phyloP scores from a whole-genome alignment of 805 yeast species.

The Yarrowia bubula region DNA sequence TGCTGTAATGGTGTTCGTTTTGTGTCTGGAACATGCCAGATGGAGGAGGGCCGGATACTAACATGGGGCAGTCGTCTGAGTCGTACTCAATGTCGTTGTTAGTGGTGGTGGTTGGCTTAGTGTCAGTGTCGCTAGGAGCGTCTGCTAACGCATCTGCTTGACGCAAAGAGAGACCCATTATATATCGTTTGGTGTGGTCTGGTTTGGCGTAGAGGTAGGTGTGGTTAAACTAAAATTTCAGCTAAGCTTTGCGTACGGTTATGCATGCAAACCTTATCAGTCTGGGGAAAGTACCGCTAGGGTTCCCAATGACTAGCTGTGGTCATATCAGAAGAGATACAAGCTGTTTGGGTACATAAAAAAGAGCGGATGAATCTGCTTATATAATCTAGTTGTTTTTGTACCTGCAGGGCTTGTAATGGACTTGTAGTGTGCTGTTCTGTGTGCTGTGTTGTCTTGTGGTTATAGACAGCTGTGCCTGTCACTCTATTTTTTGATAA shows the following conservation, averaged over 20 bases:
- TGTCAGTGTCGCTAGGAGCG: background rate
- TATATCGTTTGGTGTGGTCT: too few relatives aligned
- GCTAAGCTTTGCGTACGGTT: constrained; percentile 11
- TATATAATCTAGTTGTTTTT: too few relatives aligned
- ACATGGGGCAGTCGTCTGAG: constrained; percentile 23
- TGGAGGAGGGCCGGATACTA: constrained; percentile 13
- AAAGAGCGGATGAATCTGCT: too few relatives aligned
- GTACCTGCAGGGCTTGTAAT: too few relatives aligned
- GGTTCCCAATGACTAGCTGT: background rate
- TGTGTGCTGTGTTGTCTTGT: too few relatives aligned
- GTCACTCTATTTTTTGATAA: too few relatives aligned
- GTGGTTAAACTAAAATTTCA: background rate
- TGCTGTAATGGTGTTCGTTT: constrained; percentile 22
- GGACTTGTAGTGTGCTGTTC: too few relatives aligned
- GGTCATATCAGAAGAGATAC: too few relatives aligned
- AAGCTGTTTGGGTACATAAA: too few relatives aligned
- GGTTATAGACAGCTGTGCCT: too few relatives aligned
- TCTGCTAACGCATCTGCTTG: background rate
- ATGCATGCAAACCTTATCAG: constrained; percentile 16
- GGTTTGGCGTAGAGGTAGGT: too few relatives aligned
- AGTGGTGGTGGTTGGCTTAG: background rate
- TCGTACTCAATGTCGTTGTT: background rate
- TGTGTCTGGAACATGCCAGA: constrained; percentile 25
- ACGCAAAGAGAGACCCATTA: background rate
- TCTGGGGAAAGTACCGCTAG: constrained; percentile 25